Percentiles rank a stretch among this genome's conserved stretches.
Evolutionary conservation across 1,139 yeast genomes (phyloP).

Genomic region (Sugiyamaella paludigena): DNA sequence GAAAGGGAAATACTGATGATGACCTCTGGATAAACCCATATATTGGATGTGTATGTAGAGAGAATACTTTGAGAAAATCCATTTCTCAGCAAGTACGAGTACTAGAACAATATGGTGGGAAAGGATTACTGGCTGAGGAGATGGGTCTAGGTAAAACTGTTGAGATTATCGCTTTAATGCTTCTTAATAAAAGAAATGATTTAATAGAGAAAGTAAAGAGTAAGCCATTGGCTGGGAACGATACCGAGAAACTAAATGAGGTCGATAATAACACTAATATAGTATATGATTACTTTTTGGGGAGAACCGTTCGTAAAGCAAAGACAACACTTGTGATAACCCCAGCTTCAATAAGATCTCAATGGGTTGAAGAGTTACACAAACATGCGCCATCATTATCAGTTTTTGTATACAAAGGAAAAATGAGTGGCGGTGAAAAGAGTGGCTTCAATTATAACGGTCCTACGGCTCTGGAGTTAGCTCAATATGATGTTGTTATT

Average conservation of each 20-base stretch:
- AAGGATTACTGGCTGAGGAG: slow-evolving; percentile 81
- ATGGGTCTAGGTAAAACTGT: slow-evolving; percentile 97
- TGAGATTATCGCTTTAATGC: slow-evolving; percentile 66
- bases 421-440: slow-evolving; percentile 29
- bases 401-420: slow-evolving; percentile 64
- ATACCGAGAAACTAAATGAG: neutral
- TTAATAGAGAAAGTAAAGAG: neutral
- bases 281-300: slow-evolving; percentile 45
- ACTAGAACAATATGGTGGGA: slow-evolving; percentile 40
- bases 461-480: slow-evolving; percentile 43
- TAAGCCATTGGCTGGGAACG: neutral
- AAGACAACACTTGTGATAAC: slow-evolving; percentile 79
- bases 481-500: slow-evolving; percentile 71
- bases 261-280: slow-evolving; percentile 1
- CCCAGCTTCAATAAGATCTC: slow-evolving; percentile 76
- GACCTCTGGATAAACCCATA: slow-evolving; percentile 37
- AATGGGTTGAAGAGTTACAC: slow-evolving; percentile 77
- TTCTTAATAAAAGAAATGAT: slow-evolving; percentile 47
- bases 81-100: slow-evolving; percentile 13
- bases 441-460: slow-evolving; percentile 32
- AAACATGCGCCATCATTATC: slow-evolving; percentile 57
- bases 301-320: slow-evolving; percentile 50
- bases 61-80: slow-evolving; percentile 17
- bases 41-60: slow-evolving; percentile 28
- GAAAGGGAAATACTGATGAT: slow-evolving; percentile 5